Base-by-base conservation (phyloP, 2,329 filamentous ascomycete species). In the Clarireedia homoeocarpa region DNA sequence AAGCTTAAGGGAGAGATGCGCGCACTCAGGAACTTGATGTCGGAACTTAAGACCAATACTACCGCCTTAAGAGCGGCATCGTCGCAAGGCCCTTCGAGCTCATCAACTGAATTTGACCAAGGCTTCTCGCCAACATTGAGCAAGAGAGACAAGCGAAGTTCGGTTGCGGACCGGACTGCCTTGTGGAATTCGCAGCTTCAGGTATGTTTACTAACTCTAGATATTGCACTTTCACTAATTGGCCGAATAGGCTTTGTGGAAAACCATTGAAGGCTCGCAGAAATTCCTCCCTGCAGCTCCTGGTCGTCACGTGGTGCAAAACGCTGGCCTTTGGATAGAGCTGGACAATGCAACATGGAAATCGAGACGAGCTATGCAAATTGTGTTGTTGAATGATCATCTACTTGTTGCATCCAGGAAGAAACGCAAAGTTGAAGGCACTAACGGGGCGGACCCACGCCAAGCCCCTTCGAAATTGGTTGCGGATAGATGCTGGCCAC, bases 321-420 rank as follows among this genome's bases (percentile, higher is more conserved):
- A 97, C 71, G 95, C 91, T 4, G 88, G 89, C 1, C 82, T 87
- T 48, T 99, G 94, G 94, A 88, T 97, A 58, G 92, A 99, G 73
- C 77, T 99, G 59, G 95, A 99, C 72, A 95, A 94, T 61, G 94
- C 94, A 10, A 99, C 94, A 0, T 97, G 95, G 84, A 96, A 96
- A 72, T 89, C 92, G 4, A 80, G 88, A 61, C 80, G 94, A 44
- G 85, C 91, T 27, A 91, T 97, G 71, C 89, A 95, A 68, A 84
- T 99, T 58, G 91, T 97, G 58, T 73, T 99, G 57, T 78, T 99
- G 2, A 99, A 97, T 69, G 94, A 99, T 67, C 91, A 99, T 71
- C 76, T 99, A 1, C 80, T 99, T 23, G 81, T 99, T 50, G 94
- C 94, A 4, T 90, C 89, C 24, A 85, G 89, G 63, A 96, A 96